Percentiles rank a stretch among this genome's conserved stretches.
Conservation (phyloP, 495 filamentous ascomycete species). For the Thermochaetoides thermophila region DNA sequence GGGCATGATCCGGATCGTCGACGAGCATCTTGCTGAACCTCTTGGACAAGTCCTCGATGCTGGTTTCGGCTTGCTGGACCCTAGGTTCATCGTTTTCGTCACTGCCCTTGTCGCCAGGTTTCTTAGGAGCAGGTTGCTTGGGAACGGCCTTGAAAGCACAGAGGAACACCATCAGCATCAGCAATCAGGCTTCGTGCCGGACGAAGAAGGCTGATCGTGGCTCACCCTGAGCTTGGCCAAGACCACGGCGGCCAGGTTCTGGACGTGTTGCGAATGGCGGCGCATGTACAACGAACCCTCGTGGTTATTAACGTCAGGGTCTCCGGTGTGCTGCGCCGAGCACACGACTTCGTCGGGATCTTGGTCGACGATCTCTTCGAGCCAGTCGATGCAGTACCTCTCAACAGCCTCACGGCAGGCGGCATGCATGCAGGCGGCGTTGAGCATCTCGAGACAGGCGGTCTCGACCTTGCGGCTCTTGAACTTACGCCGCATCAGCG, state of each 20-base stretch:
- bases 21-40: constrained; percentile 68
- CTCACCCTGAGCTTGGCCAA: constrained; percentile 58
- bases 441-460: constrained; percentile 72
- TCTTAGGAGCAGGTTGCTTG: constrained; percentile 20
- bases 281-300: constrained; percentile 33
- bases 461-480: constrained; percentile 68
- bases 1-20: constrained; percentile 38
- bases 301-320: constrained; percentile 21
- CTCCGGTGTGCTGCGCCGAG: constrained; percentile 20
- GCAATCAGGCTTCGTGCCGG: constrained; percentile 4
- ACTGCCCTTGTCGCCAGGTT: constrained; percentile 15
- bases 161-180: constrained; percentile 21
- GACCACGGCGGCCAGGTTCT: constrained; percentile 66
- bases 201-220: constrained; percentile 8
- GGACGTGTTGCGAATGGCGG: constrained; percentile 35
- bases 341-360: constrained; percentile 47
- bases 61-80: constrained; percentile 35
- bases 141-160: constrained; percentile 37
- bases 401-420: constrained; percentile 63
- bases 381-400: constrained; percentile 68
- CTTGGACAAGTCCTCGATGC: constrained; percentile 55
- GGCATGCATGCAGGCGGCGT: constrained; percentile 72
- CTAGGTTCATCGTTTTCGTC: constrained; percentile 27
- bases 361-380: constrained; percentile 61
- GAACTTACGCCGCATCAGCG: constrained; percentile 55